A percentile compares a stretch with the other conserved stretches of the same genome.
phyloP scores from a whole-genome alignment of 1,284 basidiomycete species.

The Sanghuangporus weigelae region DNA sequence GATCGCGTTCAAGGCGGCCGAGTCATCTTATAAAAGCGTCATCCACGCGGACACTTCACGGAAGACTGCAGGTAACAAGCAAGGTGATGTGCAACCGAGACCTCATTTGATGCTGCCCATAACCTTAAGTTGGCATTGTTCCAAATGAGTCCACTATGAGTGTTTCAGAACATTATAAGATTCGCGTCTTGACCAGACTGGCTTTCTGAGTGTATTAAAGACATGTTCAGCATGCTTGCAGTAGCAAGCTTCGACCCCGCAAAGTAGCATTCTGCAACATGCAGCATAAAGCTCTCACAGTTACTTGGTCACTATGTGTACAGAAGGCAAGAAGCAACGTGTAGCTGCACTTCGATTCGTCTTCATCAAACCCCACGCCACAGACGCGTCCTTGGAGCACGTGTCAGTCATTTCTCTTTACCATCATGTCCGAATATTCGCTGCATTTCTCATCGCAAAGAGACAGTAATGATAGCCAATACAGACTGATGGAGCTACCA shows the following conservation, averaged over 20 bases:
- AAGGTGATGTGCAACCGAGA: not conserved
- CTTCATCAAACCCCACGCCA: not conserved
- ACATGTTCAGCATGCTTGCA: not conserved
- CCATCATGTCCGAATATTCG: constrained; percentile 6
- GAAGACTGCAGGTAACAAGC: not conserved
- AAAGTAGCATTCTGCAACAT: too few species aligned
- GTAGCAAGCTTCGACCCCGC: too few species aligned
- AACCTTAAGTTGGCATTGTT: not conserved
- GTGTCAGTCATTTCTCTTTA: not conserved
- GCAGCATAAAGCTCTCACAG: too few species aligned
- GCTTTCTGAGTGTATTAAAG: not conserved
- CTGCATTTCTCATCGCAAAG: constrained; percentile 6
- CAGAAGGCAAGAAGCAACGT: too few species aligned
- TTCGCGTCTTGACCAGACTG: not conserved
- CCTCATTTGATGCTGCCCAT: not conserved
- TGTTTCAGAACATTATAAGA: too few species aligned
- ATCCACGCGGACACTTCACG: not conserved
- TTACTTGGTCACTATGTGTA: too few species aligned
- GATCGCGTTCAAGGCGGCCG: not conserved
- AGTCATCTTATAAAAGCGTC: not conserved
- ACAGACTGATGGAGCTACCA: constrained; percentile 15
- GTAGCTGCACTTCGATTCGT: not conserved
- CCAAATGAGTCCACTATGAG: not conserved
- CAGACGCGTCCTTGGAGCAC: not conserved
- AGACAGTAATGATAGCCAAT: not conserved